Evolutionary conservation across 2,329 filamentous ascomycete genomes (phyloP), one percentile per base, ranked within the genome.

Genomic region (Aspergillus spinulosporus): DNA sequence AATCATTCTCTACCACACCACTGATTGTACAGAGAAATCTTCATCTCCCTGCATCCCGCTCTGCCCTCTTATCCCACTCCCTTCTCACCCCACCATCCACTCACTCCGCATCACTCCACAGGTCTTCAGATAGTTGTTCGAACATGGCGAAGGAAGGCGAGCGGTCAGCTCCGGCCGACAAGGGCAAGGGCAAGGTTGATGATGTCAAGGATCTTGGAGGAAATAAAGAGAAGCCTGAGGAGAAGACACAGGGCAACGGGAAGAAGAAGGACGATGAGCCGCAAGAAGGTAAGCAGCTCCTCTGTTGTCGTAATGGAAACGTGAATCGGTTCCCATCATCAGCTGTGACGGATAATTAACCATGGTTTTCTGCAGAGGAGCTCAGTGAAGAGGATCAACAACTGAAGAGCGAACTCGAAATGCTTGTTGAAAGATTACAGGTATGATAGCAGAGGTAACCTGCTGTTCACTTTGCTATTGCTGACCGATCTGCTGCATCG

Each of bases 351-450:
- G 56, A 57, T 44, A 5, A 59, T 67, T 67, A 61, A 70, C 60
- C n/a, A 54, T 56, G 47, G 66, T 66, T 59, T 69, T 77, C 74
- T 69, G 73, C 82, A 79, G 93, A 97, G 78, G 94, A 99, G 78
- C 87, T 99, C 66, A 99, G 84, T 70, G 94, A 99, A 70, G 94
- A 99, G 76, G 94, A 99, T 65, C 92, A 97, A 78, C 92, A 97
- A 80, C 86, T 99, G 71, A 99, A 99, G 82, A 92, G 84, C 71
- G 94, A 99, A 78, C 87, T 99, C 60, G 94, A 99, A 65, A 95
- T 97, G 92, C 85, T 99, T 51, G 93, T 97, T 6, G 94, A 99
- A 79, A 86, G 94, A 71, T 82, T 99, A 83, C 89, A 89, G 75
- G 92, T 95, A 79, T 68, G 77, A 49, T 54, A 49, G 52, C 26